These are phyloP conservation scores for Musa beccarii DNA, from an alignment of 176 grass and related monocot species.

Conservation along the genomic window DNA sequence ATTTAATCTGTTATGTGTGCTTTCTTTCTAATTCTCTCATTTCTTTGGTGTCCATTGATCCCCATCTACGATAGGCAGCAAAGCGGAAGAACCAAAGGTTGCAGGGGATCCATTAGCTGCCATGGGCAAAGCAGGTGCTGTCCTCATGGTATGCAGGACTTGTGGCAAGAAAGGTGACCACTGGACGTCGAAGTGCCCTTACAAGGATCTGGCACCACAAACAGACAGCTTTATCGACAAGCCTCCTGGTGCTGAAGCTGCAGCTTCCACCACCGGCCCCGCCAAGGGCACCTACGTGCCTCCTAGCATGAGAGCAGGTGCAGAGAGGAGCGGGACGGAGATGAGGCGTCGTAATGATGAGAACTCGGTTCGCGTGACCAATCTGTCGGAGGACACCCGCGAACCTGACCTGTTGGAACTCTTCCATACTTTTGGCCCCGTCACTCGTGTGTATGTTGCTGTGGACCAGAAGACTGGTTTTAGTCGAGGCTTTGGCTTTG, in stretches of 20 bases:
- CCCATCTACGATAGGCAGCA: constrained; percentile 31
- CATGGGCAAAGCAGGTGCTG: constrained; percentile 35
- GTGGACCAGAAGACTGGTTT: not conserved
- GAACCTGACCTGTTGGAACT: constrained; percentile 57
- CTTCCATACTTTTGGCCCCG: constrained; percentile 62
- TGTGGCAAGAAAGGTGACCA: constrained; percentile 82
- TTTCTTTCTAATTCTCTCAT: not conserved
- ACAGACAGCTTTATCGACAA: constrained; percentile 30
- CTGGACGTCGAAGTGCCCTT: constrained; percentile 73
- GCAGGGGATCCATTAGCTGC: constrained; percentile 35
- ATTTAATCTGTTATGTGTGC: not conserved
- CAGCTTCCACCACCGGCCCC: constrained; percentile 21
- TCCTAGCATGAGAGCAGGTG: constrained; percentile 65
- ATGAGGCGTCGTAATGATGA: constrained; percentile 81
- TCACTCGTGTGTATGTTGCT: constrained; percentile 71
- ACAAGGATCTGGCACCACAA: constrained; percentile 53
- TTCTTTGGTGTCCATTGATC: not conserved
- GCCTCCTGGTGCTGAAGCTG: constrained; percentile 30
- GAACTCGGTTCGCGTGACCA: constrained; percentile 76
- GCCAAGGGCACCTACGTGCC: constrained; percentile 65
- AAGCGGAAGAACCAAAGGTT: constrained; percentile 41
- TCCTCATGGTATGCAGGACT: constrained; percentile 82
- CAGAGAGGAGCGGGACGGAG: constrained; percentile 31
- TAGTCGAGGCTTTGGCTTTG: too few species aligned
- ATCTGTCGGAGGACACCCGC: constrained; percentile 73